A percentile compares a stretch with the other conserved stretches of the same genome.
phyloP scores from a whole-genome alignment of 2,329 filamentous ascomycete species.

The Phoma sp. region DNA sequence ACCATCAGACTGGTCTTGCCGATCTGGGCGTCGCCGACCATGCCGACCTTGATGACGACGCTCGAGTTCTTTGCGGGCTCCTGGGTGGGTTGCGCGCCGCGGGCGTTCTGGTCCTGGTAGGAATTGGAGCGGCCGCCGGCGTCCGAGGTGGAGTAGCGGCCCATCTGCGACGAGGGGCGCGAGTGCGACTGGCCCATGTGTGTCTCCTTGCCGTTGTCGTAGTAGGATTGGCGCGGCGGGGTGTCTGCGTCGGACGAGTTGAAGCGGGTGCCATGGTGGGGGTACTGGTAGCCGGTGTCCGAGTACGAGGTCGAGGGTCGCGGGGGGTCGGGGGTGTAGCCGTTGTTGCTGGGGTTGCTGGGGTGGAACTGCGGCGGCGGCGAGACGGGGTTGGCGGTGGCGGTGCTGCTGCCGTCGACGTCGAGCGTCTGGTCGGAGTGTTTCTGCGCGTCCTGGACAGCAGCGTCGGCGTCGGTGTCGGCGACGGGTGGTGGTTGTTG shows the following conservation, averaged over 20 bases:
- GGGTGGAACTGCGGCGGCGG: slow-evolving; percentile 23
- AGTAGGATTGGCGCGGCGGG: slow-evolving; percentile 45
- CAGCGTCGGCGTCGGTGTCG: slow-evolving; percentile 5
- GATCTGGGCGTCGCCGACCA: slow-evolving; percentile 99
- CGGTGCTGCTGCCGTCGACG: slow-evolving; percentile 55
- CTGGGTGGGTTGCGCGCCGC: slow-evolving; percentile 47
- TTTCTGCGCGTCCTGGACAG: slow-evolving; percentile 36
- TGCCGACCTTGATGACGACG: slow-evolving; percentile 98
- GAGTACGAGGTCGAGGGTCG: slow-evolving; percentile 63
- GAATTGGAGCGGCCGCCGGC: slow-evolving; percentile 41
- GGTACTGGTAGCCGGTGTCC: slow-evolving; percentile 55
- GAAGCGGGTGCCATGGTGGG: slow-evolving; percentile 48
- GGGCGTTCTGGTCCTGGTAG: slow-evolving; percentile 58
- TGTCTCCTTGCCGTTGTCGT: slow-evolving; percentile 41
- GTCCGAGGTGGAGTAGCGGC: slow-evolving; percentile 56
- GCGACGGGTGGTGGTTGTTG: too few species aligned
- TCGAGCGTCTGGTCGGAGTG: slow-evolving; percentile 49
- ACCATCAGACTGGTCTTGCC: slow-evolving; percentile 99
- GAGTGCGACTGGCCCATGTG: slow-evolving; percentile 48
- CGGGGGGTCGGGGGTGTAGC: slow-evolving; percentile 51
- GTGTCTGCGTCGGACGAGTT: slow-evolving; percentile 58
- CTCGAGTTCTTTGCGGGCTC: slow-evolving; percentile 59
- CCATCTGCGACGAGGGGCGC: slow-evolving; percentile 59
- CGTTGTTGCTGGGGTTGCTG: slow-evolving; percentile 41
- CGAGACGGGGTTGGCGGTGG: slow-evolving; percentile 35